Percentiles rank a stretch among this genome's conserved stretches.
Evolutionary conservation across 441 rosid genomes (phyloP).

Genomic region (Croton setiger): DNA sequence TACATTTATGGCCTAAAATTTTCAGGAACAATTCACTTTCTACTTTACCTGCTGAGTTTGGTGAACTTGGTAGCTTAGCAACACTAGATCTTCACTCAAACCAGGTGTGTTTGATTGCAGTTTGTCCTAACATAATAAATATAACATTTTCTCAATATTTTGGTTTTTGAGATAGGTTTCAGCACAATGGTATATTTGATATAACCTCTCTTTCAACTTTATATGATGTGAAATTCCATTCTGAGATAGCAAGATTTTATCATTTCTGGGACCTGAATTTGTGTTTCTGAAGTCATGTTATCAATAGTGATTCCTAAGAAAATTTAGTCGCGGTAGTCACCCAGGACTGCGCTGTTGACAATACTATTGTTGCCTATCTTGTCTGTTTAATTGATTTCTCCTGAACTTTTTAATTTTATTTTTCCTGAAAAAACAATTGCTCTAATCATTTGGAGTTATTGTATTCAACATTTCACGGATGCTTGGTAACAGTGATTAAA

Average conservation of each 20-base stretch:
- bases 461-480: not conserved
- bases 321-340: not conserved
- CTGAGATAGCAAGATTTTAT: not conserved
- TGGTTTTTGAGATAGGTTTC: not conserved
- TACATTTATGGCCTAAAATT: conserved; percentile 21
- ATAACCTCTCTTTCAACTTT: conserved; percentile 2
- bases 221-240: not conserved
- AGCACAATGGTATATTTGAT: not conserved
- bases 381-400: not conserved
- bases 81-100: conserved; percentile 88
- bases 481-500: not conserved
- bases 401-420: not conserved
- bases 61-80: conserved; percentile 62
- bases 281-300: not conserved
- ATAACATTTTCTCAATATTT: not conserved
- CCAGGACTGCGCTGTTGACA: not conserved
- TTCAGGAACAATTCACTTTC: conserved; percentile 71
- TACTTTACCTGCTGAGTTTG: conserved; percentile 65
- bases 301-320: not conserved
- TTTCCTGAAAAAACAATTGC: too few species aligned
- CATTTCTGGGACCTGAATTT: conserved; percentile 1
- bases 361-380: not conserved
- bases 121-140: conserved; percentile 6
- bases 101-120: conserved; percentile 42
- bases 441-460: not conserved